Percentiles rank a stretch among this genome's conserved stretches.
Conservation (phyloP, 2,329 filamentous ascomycete genomes). For the Acephala macrosclerotiorum region DNA sequence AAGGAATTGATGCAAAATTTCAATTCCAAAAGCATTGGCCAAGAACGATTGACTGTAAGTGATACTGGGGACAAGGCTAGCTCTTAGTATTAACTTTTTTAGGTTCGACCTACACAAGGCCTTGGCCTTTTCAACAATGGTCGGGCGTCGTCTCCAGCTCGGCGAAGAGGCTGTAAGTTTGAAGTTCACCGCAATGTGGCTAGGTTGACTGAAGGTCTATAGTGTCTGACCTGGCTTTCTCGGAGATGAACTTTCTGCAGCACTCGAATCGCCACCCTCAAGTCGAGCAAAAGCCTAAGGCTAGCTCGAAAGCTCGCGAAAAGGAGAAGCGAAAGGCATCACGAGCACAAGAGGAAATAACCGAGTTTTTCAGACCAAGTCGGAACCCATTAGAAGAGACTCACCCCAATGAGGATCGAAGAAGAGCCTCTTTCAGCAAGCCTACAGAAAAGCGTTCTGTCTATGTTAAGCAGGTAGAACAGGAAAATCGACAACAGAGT, state of each 20-base stretch:
- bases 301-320: constrained; percentile 38
- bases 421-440: constrained; percentile 2
- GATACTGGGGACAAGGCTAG: not conserved
- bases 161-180: constrained; percentile 48
- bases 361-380: constrained; percentile 39
- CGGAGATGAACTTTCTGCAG: constrained; percentile 56
- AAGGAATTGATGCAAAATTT: constrained; percentile 63
- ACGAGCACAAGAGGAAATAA: constrained; percentile 39
- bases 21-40: constrained; percentile 58
- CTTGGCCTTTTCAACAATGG: constrained; percentile 56
- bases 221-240: constrained; percentile 62
- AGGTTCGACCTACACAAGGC: constrained; percentile 49
- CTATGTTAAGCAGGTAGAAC: constrained; percentile 19
- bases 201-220: not conserved
- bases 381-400: constrained; percentile 29
- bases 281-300: constrained; percentile 38
- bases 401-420: constrained; percentile 14
- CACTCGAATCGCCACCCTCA: constrained; percentile 33
- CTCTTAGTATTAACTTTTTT: not conserved
- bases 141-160: constrained; percentile 45
- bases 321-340: constrained; percentile 35
- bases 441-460: constrained; percentile 11
- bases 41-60: constrained; percentile 60
- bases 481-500: constrained; percentile 1
- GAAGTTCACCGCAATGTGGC: not conserved